Base-by-base conservation (phyloP, 306 rosid genomes). In the Ochetophila trinervis region DNA sequence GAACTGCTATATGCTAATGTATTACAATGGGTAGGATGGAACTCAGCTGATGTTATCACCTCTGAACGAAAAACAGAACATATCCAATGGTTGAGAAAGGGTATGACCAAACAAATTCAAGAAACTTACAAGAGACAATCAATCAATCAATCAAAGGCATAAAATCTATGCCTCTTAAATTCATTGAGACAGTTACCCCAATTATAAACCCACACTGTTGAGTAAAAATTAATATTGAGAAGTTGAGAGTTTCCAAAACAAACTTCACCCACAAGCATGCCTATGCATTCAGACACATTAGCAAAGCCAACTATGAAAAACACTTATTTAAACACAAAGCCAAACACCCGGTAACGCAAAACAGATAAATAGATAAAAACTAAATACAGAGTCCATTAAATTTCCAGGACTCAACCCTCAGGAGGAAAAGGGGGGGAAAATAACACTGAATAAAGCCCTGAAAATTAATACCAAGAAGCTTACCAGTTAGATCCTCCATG, bases 31-130 rank as follows among this genome's bases (percentile, higher is more conserved):
- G 83, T 90, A 50, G 99, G 99, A 66, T 93, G 99, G 85, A 93
- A 93, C 73, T 93, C 97, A n/a, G 99, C 99, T 49, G 97, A 88
- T 36, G 99, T 93, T 79, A 93, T 93, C 78, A 93, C 99, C 97
- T 93, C 99, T 93, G 91, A 75, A 86, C 67, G 69, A 30, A 81
- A 34, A 57, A 60, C 61, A 59, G 65, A 69, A 27, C 32, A 65
- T 21, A 66, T 36, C 71, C 23, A 77, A 60, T 36, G 62, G 66
- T 71, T 67, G 70, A 48, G 42, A 61, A 36, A 58, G 14, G 21
- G 59, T 22, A 53, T 57, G 35, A 73, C 44, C 32, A 16, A 54
- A 50, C 36, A 63, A 64, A 47, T 60, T 16, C 34, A 49, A 20
- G 64, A 47, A 54, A 48, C 16, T 48, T 11, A 21, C 22, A 21